Evolutionary conservation across 2,329 filamentous ascomycete genomes (phyloP).

Genomic region (Onygena corvina): DNA sequence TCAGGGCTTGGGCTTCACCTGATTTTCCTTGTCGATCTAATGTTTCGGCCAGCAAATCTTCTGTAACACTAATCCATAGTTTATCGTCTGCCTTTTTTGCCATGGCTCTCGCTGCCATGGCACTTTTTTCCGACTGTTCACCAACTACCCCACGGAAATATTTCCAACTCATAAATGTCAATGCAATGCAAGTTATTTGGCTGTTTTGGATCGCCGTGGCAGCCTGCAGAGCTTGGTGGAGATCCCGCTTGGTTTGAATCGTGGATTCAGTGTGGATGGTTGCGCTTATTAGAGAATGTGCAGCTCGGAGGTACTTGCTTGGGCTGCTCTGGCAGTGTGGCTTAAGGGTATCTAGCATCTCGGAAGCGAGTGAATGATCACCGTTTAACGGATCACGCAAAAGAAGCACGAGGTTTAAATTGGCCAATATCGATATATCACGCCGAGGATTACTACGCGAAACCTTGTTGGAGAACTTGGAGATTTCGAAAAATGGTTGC

Average conservation of each 20-base stretch:
- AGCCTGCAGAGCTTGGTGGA: conserved; percentile 59
- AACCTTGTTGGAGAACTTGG: conserved; percentile 27
- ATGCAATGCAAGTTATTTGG: conserved; percentile 68
- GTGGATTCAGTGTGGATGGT: conserved; percentile 56
- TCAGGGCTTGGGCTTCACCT: conserved; percentile 38
- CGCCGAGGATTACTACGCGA: conserved; percentile 41
- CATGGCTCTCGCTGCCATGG: conserved; percentile 55
- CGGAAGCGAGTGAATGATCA: conserved; percentile 47
- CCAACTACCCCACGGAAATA: conserved; percentile 76
- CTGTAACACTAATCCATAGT: conserved; percentile 68
- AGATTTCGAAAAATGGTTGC: conserved; percentile 47
- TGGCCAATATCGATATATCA: conserved; percentile 52
- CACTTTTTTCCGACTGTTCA: conserved; percentile 66
- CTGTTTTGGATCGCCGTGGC: conserved; percentile 60
- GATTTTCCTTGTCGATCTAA: conserved; percentile 59
- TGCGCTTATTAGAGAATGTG: conserved; percentile 64
- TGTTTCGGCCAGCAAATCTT: conserved; percentile 64
- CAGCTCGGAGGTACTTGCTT: conserved; percentile 63
- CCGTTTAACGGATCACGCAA: conserved; percentile 50
- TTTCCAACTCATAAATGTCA: conserved; percentile 72
- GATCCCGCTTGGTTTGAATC: conserved; percentile 64
- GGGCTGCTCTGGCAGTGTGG: conserved; percentile 56
- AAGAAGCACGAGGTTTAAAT: conserved; percentile 59
- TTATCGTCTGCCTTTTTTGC: conserved; percentile 58
- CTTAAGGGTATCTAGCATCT: conserved; percentile 54